Evolutionary conservation across 371 early-diverging fungal species (phyloP).

Genomic region (Modicella reniformis): DNA sequence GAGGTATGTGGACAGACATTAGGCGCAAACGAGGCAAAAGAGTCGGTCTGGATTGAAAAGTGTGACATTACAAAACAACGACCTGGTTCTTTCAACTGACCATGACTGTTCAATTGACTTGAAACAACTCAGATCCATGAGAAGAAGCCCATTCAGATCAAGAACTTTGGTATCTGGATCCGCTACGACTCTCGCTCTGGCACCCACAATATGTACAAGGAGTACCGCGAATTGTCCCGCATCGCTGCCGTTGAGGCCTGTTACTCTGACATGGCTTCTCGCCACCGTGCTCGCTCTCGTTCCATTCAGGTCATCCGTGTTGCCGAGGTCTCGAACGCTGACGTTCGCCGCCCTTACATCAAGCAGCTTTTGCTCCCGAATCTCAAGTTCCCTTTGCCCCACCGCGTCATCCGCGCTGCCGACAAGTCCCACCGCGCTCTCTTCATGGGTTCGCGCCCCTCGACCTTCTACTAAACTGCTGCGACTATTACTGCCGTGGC

Average conservation of each 20-base stretch:
- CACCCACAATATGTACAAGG: slow-evolving; percentile 99
- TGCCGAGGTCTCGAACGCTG: slow-evolving; percentile 86
- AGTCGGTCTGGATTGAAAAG: too few relatives aligned
- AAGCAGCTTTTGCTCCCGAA: slow-evolving; percentile 89
- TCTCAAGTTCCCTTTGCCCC: slow-evolving; percentile 98
- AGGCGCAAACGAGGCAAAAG: too few relatives aligned
- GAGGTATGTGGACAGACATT: slow-evolving; percentile 69
- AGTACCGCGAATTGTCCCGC: slow-evolving; percentile 98
- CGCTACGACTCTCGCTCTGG: slow-evolving; percentile 99
- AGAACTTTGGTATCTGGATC: slow-evolving; percentile 99
- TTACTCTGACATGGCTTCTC: slow-evolving; percentile 99
- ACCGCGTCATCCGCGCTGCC: slow-evolving; percentile 88
- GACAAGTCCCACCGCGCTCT: slow-evolving; percentile 75
- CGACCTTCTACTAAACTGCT: slow-evolving; percentile 80
- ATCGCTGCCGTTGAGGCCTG: slow-evolving; percentile 93
- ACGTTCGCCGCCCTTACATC: slow-evolving; percentile 97
- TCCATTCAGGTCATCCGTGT: slow-evolving; percentile 98
- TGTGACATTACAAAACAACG: too few relatives aligned
- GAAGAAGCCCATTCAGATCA: slow-evolving; percentile 92
- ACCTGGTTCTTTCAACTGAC: too few relatives aligned
- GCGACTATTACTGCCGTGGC: too few relatives aligned
- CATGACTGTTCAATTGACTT: too few relatives aligned
- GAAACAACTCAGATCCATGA: slow-evolving; percentile 84
- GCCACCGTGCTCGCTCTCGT: slow-evolving; percentile 97
- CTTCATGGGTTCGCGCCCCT: slow-evolving; percentile 92